phyloP scores from a whole-genome alignment of 2,329 filamentous ascomycete species.

The Fusarium circinatum region DNA sequence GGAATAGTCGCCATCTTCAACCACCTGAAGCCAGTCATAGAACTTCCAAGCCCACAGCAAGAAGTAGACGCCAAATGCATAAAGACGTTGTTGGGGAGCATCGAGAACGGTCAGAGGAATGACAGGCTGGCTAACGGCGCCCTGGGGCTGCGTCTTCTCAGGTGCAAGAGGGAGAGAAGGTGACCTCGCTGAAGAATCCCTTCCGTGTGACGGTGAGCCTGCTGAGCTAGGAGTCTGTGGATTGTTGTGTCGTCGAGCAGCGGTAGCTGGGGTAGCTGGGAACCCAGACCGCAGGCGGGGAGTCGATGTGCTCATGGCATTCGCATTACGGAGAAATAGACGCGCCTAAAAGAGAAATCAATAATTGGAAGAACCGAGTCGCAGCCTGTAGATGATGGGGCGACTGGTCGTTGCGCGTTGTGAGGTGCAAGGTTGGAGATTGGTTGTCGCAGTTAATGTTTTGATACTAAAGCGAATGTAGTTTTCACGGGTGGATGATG shows the following conservation, averaged over 20 bases:
- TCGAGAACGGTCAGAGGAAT: conserved; percentile 87
- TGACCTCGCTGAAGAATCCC: conserved; percentile 45
- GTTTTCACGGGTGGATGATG: conserved; percentile 42
- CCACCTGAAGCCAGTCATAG: conserved; percentile 83
- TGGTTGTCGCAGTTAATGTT: conserved; percentile 25
- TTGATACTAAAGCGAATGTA: conserved; percentile 24
- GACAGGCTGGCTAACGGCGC: conserved; percentile 64
- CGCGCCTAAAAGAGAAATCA: conserved; percentile 31
- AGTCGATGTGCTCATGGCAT: conserved; percentile 82
- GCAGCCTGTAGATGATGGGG: conserved; percentile 9
- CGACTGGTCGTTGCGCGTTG: conserved; percentile 27
- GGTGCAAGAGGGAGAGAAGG: conserved; percentile 59
- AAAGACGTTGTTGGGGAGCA: conserved; percentile 89
- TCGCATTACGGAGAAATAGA: conserved; percentile 67
- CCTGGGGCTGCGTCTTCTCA: conserved; percentile 49
- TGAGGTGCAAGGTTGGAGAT: conserved; percentile 20
- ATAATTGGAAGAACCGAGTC: conserved; percentile 20
- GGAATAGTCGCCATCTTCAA: conserved; percentile 87
- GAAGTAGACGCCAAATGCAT: conserved; percentile 82
- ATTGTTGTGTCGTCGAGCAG: conserved; percentile 50
- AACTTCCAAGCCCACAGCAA: conserved; percentile 82
- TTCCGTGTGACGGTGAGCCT: conserved; percentile 45
- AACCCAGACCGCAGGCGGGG: conserved; percentile 85
- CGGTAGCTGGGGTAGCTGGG: conserved; percentile 75
- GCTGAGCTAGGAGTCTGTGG: conserved; percentile 49